These are phyloP conservation scores for Rhodomyrtus psidioides DNA, from an alignment of 441 rosid genomes.

Conservation along the genomic window DNA sequence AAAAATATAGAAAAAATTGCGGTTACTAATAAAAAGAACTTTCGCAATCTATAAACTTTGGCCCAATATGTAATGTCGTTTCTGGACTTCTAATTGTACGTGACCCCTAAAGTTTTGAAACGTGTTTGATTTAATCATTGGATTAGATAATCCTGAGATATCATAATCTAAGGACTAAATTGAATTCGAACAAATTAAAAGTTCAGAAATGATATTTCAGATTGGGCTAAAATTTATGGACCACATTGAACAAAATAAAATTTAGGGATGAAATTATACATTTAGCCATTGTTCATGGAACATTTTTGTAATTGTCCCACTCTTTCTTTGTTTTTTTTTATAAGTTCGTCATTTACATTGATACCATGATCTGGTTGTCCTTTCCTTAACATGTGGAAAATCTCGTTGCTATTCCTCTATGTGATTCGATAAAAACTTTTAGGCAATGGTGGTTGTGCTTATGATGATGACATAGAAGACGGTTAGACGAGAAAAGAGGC, in stretches of 20 bases:
- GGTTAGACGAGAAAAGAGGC: background rate
- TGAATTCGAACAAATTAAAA: background rate
- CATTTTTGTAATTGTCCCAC: background rate
- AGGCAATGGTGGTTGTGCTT: background rate
- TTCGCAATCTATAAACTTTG: background rate
- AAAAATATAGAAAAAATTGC: background rate
- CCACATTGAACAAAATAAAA: background rate
- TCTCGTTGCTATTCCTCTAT: background rate
- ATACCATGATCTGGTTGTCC: background rate
- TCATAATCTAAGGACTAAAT: background rate
- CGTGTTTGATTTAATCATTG: background rate
- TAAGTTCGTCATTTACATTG: no score
- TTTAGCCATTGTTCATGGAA: background rate
- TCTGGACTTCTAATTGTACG: background rate
- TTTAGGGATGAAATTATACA: rapidly evolving
- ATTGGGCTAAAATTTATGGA: rapidly evolving
- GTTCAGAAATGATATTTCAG: rapidly evolving
- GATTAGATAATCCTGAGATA: background rate
- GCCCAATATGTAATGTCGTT: no score
- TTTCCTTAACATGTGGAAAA: background rate
- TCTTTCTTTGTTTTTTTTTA: no score
- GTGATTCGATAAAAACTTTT: background rate
- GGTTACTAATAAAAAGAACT: background rate
- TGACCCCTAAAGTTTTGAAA: rapidly evolving
- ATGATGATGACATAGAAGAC: background rate